These are phyloP conservation scores for Lentinula lateritia DNA, from an alignment of 768 basidiomycete genomes.

Conservation along the genomic window DNA sequence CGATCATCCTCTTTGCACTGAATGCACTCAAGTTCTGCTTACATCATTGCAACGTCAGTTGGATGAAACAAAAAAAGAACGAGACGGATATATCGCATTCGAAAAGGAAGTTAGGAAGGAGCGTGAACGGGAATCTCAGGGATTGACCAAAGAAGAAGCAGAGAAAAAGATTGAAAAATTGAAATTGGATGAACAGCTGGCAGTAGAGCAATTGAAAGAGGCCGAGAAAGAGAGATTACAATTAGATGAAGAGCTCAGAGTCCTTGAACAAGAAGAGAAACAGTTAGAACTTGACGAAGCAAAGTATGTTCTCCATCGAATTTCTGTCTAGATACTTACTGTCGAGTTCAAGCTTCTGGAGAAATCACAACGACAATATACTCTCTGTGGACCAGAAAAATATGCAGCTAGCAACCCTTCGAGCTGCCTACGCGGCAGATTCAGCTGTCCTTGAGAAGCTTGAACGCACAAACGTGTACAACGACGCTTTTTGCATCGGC, in stretches of 20 bases:
- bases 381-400: slow-evolving; percentile 59
- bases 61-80: slow-evolving; percentile 86
- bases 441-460: slow-evolving; percentile 75
- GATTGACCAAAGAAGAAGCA: slow-evolving; percentile 55
- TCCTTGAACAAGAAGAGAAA: slow-evolving; percentile 73
- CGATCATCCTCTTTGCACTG: slow-evolving; percentile 92
- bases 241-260: slow-evolving; percentile 65
- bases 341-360: slow-evolving; percentile 64
- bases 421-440: slow-evolving; percentile 76
- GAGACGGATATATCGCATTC: slow-evolving; percentile 91
- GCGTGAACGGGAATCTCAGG: slow-evolving; percentile 64
- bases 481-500: slow-evolving; percentile 93
- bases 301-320: slow-evolving; percentile 35
- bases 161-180: slow-evolving; percentile 70
- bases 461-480: slow-evolving; percentile 90
- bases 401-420: slow-evolving; percentile 63
- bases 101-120: slow-evolving; percentile 85
- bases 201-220: slow-evolving; percentile 67
- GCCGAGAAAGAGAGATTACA: slow-evolving; percentile 75
- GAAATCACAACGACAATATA: slow-evolving; percentile 67
- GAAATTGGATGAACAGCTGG: slow-evolving; percentile 60
- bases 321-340: not conserved
- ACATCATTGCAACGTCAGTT: slow-evolving; percentile 70
- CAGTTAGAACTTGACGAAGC: slow-evolving; percentile 78
- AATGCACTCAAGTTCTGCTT: slow-evolving; percentile 85